Evolutionary conservation across 306 rosid genomes (phyloP).

Genomic region (Arachis stenosperma): DNA sequence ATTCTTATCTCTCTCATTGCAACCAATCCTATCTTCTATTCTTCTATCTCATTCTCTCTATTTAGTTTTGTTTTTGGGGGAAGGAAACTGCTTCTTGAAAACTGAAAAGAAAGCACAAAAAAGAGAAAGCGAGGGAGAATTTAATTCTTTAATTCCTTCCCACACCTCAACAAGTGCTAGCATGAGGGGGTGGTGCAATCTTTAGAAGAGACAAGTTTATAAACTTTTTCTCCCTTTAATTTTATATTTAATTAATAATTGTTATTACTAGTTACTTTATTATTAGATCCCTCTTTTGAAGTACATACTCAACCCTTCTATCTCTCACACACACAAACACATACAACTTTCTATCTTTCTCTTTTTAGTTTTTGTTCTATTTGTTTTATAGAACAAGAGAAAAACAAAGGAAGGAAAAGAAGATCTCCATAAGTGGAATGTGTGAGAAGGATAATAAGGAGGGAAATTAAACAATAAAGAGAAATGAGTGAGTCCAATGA

Average conservation of each 20-base stretch:
- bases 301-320: slow-evolving; percentile 18
- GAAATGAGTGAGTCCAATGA: slow-evolving; percentile 63
- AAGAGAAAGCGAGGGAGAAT: slow-evolving; percentile 49
- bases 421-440: slow-evolving; percentile 45
- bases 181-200: slow-evolving; percentile 51
- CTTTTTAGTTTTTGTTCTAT: slow-evolving; percentile 30
- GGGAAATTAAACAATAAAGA: background rate
- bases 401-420: slow-evolving; percentile 37
- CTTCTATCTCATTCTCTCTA: slow-evolving; percentile 25
- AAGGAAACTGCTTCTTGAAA: slow-evolving; percentile 39
- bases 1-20: slow-evolving; percentile 7
- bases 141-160: slow-evolving; percentile 55
- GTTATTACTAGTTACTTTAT: background rate
- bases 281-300: slow-evolving; percentile 35
- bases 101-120: slow-evolving; percentile 42
- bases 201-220: slow-evolving; percentile 57
- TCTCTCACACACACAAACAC: background rate
- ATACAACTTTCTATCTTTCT: background rate
- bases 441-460: slow-evolving; percentile 32
- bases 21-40: slow-evolving; percentile 28
- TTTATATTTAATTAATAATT: slow-evolving; percentile 39
- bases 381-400: slow-evolving; percentile 40
- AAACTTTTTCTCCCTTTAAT: slow-evolving; percentile 41
- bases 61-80: slow-evolving; percentile 19
- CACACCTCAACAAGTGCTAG: slow-evolving; percentile 45